A percentile compares a stretch with the other conserved stretches of the same genome.
Conservation (phyloP, 2,329 filamentous ascomycete species). For the Leptographium flavum region DNA sequence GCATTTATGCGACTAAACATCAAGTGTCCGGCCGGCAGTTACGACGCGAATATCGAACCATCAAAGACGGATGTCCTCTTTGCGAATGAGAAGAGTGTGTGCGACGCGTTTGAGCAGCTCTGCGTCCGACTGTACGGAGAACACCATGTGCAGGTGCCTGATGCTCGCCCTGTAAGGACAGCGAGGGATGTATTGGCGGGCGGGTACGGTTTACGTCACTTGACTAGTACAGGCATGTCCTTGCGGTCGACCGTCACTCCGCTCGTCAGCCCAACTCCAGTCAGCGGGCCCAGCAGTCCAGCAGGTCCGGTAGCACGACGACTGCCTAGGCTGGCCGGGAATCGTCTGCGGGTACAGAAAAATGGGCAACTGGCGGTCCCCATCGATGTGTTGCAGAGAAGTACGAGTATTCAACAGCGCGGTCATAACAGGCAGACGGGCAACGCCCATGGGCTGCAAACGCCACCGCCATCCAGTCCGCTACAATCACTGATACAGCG, state of each 20-base stretch:
- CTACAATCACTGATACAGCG: no score
- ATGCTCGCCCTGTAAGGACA: no score
- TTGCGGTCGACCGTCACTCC: background rate
- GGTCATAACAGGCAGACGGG: background rate
- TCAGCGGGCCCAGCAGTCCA: background rate
- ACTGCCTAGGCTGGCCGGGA: background rate
- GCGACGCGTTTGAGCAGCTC: slow-evolving; percentile 31
- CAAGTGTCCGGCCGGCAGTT: slow-evolving; percentile 43
- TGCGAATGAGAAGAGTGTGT: slow-evolving; percentile 31
- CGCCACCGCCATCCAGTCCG: slow-evolving; percentile 7
- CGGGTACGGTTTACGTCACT: background rate
- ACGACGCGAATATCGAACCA: slow-evolving; percentile 60
- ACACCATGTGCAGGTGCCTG: no score
- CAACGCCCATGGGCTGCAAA: no score
- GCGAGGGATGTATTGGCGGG: background rate
- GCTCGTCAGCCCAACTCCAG: background rate
- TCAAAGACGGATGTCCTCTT: slow-evolving; percentile 62
- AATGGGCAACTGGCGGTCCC: background rate
- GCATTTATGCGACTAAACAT: slow-evolving; percentile 53
- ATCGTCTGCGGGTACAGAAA: background rate
- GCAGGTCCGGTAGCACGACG: background rate
- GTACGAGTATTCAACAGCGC: background rate
- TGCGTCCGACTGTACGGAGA: slow-evolving; percentile 25
- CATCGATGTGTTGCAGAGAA: background rate
- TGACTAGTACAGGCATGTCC: background rate